Evolutionary conservation across 345 rosid genomes (phyloP).

Genomic region (Hypericum androsaemum): DNA sequence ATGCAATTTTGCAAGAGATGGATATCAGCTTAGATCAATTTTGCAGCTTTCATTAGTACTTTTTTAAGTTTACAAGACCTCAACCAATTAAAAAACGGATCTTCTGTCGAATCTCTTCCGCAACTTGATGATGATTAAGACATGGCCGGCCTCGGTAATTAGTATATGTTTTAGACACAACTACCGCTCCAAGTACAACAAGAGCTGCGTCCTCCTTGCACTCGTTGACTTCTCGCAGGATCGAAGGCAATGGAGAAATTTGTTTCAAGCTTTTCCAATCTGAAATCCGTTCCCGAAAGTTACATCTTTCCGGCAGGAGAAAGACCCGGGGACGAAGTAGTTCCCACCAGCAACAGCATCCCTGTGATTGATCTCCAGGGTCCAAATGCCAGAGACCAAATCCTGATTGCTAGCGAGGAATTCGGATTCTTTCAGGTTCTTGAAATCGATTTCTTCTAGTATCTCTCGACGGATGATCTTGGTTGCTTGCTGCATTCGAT

Average conservation of each 20-base stretch:
- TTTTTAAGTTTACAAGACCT: no score
- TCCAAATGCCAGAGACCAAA: slow-evolving; percentile 10
- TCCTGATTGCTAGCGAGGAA: slow-evolving; percentile 28
- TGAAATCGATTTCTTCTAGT: neutral
- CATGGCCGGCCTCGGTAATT: no score
- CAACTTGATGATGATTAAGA: no score
- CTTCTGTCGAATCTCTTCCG: no score
- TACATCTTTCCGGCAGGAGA: slow-evolving; percentile 23
- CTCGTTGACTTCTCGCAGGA: no score
- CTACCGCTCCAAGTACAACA: no score
- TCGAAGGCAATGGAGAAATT: slow-evolving; percentile 25
- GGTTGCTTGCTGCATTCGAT: neutral
- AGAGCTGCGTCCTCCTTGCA: no score
- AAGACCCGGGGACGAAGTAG: slow-evolving; percentile 19
- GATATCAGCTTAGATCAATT: no score
- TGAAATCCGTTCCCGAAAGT: slow-evolving; percentile 18
- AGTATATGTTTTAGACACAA: no score
- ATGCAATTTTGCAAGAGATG: no score
- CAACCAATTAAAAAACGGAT: no score
- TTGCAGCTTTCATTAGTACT: no score
- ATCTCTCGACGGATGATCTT: neutral
- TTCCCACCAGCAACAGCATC: slow-evolving; percentile 13
- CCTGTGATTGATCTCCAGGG: slow-evolving; percentile 26
- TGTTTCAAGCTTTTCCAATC: slow-evolving; percentile 19
- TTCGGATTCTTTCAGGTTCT: slow-evolving; percentile 31